These are phyloP conservation scores for Phytophthora idaei DNA, from an alignment of 352 stramenopile genomes.

Conservation along the genomic window DNA sequence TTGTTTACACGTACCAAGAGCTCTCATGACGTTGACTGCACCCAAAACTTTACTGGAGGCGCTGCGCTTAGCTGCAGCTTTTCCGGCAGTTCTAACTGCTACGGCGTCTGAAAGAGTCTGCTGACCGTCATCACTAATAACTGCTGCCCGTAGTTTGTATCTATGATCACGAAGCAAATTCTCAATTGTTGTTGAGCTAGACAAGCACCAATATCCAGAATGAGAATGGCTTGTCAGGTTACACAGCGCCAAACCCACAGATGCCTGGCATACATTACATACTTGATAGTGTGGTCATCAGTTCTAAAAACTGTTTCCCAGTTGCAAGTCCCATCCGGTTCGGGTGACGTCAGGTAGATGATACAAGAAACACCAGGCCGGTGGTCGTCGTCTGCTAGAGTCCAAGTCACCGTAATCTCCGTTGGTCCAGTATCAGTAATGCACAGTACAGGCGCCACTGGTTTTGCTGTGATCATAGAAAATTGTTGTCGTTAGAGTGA, in stretches of 20 bases:
- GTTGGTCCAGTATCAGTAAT: conserved; percentile 9
- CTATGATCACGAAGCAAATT: conserved; percentile 26
- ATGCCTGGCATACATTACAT: conserved; percentile 13
- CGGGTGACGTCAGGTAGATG: conserved; percentile 30
- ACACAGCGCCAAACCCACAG: background rate
- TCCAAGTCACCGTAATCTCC: conserved; percentile 28
- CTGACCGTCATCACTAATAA: conserved; percentile 22
- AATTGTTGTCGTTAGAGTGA: too few relatives aligned
- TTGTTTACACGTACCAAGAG: conserved; percentile 14
- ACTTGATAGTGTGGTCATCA: conserved; percentile 21
- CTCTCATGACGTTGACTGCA: conserved; percentile 5
- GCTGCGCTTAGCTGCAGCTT: conserved; percentile 6
- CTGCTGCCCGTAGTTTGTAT: conserved; percentile 28
- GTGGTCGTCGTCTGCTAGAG: conserved; percentile 18
- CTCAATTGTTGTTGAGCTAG: conserved; percentile 21
- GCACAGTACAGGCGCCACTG: conserved; percentile 16
- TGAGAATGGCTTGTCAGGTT: background rate
- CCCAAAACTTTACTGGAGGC: conserved; percentile 10
- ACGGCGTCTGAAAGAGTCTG: conserved; percentile 22
- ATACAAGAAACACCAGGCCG: conserved; percentile 20
- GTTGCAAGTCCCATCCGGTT: conserved; percentile 22
- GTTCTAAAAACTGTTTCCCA: conserved; percentile 30
- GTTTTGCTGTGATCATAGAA: conserved; percentile 17
- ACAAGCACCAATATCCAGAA: background rate
- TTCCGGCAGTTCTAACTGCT: conserved; percentile 17